Evolutionary conservation across 257 asterid species (phyloP).

Genomic region (Solanum pennellii): DNA sequence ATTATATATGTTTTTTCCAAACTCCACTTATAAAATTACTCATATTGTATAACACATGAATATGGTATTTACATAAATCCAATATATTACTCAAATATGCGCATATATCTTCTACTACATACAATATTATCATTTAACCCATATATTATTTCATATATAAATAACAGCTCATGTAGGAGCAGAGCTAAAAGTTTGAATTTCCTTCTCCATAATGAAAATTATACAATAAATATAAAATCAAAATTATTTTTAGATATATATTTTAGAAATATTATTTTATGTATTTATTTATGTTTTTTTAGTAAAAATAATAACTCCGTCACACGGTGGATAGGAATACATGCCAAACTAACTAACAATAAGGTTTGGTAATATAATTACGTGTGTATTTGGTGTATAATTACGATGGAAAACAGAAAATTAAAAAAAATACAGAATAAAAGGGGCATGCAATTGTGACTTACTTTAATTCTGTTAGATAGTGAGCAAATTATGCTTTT

Average conservation of each 20-base stretch:
- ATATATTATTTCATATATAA: too few species aligned
- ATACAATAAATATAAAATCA: neutral
- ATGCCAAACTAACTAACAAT: neutral
- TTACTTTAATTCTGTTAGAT: conserved; percentile 17
- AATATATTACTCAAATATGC: too few species aligned
- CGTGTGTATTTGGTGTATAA: neutral
- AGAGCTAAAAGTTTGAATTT: too few species aligned
- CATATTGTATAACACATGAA: too few species aligned
- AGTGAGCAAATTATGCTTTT: conserved; percentile 13
- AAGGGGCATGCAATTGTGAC: conserved; percentile 13
- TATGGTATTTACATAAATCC: neutral
- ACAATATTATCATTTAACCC: too few species aligned
- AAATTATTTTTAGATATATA: neutral
- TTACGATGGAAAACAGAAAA: conserved; percentile 10
- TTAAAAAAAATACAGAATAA: neutral
- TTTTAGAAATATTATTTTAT: neutral
- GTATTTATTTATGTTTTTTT: neutral
- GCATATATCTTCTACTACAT: too few species aligned
- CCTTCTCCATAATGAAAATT: neutral
- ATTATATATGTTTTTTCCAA: too few species aligned
- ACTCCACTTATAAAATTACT: too few species aligned
- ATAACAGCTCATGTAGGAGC: too few species aligned
- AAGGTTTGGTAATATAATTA: neutral
- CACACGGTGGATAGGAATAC: neutral
- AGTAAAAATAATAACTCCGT: neutral